These are phyloP conservation scores for Neurospora sp. DNA, from an alignment of 495 filamentous ascomycete genomes.

Conservation along the genomic window DNA sequence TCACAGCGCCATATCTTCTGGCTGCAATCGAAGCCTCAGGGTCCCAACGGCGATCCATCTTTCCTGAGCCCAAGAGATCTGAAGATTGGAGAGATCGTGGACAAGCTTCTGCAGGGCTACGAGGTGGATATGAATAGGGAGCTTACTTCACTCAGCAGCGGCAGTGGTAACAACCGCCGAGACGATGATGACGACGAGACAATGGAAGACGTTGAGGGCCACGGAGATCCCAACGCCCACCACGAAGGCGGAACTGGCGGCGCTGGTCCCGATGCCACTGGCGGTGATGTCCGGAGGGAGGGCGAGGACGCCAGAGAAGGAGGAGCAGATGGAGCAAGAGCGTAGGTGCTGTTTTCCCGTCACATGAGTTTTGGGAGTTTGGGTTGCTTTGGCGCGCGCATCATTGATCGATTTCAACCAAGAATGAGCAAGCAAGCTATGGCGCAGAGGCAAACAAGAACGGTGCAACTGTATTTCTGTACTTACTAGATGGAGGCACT, in stretches of 20 bases:
- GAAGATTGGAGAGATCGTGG: conserved; percentile 75
- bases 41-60: conserved; percentile 56
- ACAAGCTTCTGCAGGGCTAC: conserved; percentile 74
- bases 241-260: conserved; percentile 60
- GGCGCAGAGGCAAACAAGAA: conserved; percentile 3
- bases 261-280: conserved; percentile 76
- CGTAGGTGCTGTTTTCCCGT: conserved; percentile 71
- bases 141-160: conserved; percentile 51
- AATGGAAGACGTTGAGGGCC: conserved; percentile 75
- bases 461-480: conserved; percentile 12
- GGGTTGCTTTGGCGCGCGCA: neutral
- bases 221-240: conserved; percentile 46
- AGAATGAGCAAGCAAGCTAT: conserved; percentile 3
- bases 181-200: conserved; percentile 62
- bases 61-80: conserved; percentile 75
- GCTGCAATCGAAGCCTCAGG: conserved; percentile 83
- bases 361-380: conserved; percentile 18
- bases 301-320: conserved; percentile 80
- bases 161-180: conserved; percentile 50
- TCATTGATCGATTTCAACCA: neutral
- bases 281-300: conserved; percentile 82
- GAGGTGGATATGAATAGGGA: conserved; percentile 79
- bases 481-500: conserved; percentile 15
- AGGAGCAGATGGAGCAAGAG: conserved; percentile 92
- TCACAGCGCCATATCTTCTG: conserved; percentile 90